Evolutionary conservation across 2,329 filamentous ascomycete species (phyloP), one percentile per base, ranked within the genome.

Genomic region (Sclerotinia sclerotiorum): DNA sequence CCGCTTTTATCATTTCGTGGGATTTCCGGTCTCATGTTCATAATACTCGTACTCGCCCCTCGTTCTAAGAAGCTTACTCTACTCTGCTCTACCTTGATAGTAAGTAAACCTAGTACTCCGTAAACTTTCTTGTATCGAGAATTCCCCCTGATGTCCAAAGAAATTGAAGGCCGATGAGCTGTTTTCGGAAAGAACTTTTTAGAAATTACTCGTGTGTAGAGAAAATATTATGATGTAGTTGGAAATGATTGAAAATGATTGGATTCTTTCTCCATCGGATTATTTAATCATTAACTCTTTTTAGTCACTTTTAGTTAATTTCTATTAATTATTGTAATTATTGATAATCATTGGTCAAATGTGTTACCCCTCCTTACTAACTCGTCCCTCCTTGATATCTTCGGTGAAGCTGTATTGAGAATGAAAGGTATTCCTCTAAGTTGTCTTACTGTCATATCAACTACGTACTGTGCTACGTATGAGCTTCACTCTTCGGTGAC

Each of bases 341-440:
- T 19, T 17, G 58, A 24, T 6, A 3, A 2, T 61, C 44, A 61
- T 61, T 61, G 58, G 58, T 11, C 44, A 17, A 11, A 35, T 24
- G 11, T 0, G 35, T 49, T 62, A 62, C 58, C 58, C 58, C 58
- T 62, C 58, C 58, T 62, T 62, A 62, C 58, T 49, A 62, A 62
- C 57, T 61, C 42, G 42, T 61, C 57, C 42, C 39, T 60, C 42
- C 17, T 61, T 49, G 0, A 49, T 39, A 39, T 62, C 58, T 49
- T 63, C 60, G 60, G 60, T 63, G 60, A 63, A 63, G 60, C 60
- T 63, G 60, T 39, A 63, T 63, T n/a, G 60, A 63, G 57, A 60
- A 60, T 7, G 35, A 21, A 56, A 56, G n/a, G 21, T 10, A 15
- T 35, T 56, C 29, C 54, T 19, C 29, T 32, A 0, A 56, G 32